Conservation (phyloP, 257 asterid species). For the Przewalskia tangutica region DNA sequence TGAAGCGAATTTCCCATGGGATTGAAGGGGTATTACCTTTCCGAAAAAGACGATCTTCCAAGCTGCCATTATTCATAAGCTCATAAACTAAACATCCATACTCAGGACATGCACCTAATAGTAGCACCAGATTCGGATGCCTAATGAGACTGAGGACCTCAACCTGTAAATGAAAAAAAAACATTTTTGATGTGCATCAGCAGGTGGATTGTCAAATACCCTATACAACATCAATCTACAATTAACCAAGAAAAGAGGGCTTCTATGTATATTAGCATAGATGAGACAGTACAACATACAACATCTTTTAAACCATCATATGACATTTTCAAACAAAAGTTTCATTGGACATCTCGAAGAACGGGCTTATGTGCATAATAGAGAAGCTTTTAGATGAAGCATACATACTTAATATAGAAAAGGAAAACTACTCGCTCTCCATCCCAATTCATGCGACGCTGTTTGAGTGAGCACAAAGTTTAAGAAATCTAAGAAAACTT, state of each 20-base stretch:
- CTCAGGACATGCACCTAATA: conserved; percentile 76
- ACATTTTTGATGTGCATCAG: background rate
- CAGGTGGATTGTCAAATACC: background rate
- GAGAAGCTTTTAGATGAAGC: background rate
- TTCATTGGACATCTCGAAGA: background rate
- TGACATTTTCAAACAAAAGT: background rate
- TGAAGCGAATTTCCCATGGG: conserved; percentile 70
- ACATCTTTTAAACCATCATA: background rate
- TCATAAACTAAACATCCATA: conserved; percentile 84
- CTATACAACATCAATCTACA: background rate
- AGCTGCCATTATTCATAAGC: conserved; percentile 65
- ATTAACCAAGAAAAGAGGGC: background rate
- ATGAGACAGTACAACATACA: background rate
- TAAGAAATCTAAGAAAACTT: no score
- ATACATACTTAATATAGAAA: background rate
- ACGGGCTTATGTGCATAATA: background rate
- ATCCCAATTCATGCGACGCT: no score
- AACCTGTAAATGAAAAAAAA: conserved; percentile 23
- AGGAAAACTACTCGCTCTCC: no score
- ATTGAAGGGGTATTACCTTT: conserved; percentile 66
- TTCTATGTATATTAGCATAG: background rate
- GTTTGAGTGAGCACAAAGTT: no score
- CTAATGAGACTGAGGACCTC: conserved; percentile 63
- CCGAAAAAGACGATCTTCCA: conserved; percentile 61
- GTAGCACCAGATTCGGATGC: conserved; percentile 83